Base-by-base conservation (phyloP, 371 early-diverging fungal genomes). In the Mucor saturninus region DNA sequence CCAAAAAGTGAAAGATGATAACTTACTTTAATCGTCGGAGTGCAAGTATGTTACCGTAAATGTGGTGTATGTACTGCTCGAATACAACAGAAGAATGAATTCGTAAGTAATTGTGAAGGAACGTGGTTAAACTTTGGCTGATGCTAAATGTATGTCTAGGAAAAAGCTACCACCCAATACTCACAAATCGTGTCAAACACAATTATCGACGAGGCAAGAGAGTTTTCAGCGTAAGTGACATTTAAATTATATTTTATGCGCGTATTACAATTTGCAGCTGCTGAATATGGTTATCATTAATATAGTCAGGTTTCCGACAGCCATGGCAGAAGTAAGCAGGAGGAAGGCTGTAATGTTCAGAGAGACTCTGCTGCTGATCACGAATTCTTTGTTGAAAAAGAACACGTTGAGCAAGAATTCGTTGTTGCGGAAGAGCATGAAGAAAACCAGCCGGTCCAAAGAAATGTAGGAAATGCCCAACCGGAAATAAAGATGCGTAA, bases 171-270 rank as follows among this genome's bases (percentile, higher is more conserved):
- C 46, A 46, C 15, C 46, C 43, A 43, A 43, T 46, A 46, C 46
- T 46, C 46, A 7, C 46, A 46, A 46, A 46, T 26, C 46, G 9
- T 46, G 7, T 46, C 46, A 46, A 46, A 46, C 1, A 46, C 21
- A 9, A 28, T 21, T 46, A 46, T 46, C 46, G 21, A 46, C 46
- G 46, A 43, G 43, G 43, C 43, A 43, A 43, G 14, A 43, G 43
- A 46, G 46, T 46, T 46, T 46, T 46, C 46, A 46, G 46, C 21
- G 46, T 46, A 46, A 46, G 46, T 46, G 8, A 46, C 21, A 21
- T 46, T 43, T 46, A 46, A 46, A 46, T 46, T 46, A 5, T 21
- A 46, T 46, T 21, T 46, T 46, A 9, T 46, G 46, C 46, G 46
- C 46, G 46, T 46, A 46, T 46, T 21, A 46, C 46, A 43, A 46